Evolutionary conservation across 2,329 filamentous ascomycete species (phyloP), one percentile per base, ranked within the genome.

Genomic region (Herpotrichia juniperi): DNA sequence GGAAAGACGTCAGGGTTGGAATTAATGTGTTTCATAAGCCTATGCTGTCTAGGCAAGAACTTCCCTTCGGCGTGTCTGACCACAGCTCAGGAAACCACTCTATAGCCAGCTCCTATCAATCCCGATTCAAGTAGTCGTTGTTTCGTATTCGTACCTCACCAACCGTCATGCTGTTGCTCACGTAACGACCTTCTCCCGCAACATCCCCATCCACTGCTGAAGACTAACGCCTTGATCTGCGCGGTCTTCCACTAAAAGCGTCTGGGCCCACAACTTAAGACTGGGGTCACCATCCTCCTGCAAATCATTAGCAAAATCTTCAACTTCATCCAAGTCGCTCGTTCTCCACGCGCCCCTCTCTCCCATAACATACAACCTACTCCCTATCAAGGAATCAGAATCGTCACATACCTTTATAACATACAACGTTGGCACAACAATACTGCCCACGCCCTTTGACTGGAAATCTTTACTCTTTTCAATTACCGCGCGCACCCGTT

Each of bases 191-290:
- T 97, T 99, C 81, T 97, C 94, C 76, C 93, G 84, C 75, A 99
- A 77, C 67, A 85, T 87, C 50, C 91, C 92, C 81, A 97, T 88
- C 88, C 92, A 99, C 77, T 97, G 93, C 65, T 88, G 88, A 68
- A 94, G 87, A 72, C 93, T 96, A 77, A 96, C 87, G 44, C 92
- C 89, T 78, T 97, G 92, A 72, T 99, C 94, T 49, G 93, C 91
- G 61, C 93, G 83, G 76, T 99, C 94, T 76, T 99, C 94, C 42
- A 99, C 89, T 66, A 99, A 79, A 75, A 97, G 81, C 37, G 94
- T 97, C 81, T 97, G 93, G 39, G 94, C 94, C 94, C 94, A 99
- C 58, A 97, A 80, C 77, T 96, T 93, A 73, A 99, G 79, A 66
- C 90, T 93, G 26, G 94, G 94, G 77, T 99, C 94, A 46, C 94